Evolutionary conservation across 164 flowering plant species (phyloP).

Genomic region (Aristolochia contorta): DNA sequence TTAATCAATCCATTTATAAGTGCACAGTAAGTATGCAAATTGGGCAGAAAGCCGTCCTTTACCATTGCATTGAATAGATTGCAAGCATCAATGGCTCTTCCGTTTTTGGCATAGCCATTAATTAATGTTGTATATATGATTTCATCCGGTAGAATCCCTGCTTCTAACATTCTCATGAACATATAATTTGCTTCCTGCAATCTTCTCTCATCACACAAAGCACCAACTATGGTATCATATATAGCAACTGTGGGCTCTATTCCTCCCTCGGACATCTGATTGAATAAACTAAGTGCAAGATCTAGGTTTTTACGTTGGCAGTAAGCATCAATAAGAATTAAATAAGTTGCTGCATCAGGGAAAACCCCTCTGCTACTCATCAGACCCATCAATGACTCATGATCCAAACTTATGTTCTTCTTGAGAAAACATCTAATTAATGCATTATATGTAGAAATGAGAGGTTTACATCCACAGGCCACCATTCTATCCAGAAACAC

Average conservation of each 20-base stretch:
- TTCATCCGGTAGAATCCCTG: slow-evolving; percentile 46
- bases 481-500: slow-evolving; percentile 32
- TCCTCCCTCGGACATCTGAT: slow-evolving; percentile 35
- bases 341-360: slow-evolving; percentile 41
- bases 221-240: slow-evolving; percentile 42
- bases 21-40: slow-evolving; percentile 37
- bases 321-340: slow-evolving; percentile 34
- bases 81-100: slow-evolving; percentile 32
- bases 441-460: slow-evolving; percentile 44
- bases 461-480: slow-evolving; percentile 30
- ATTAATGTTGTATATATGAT: slow-evolving; percentile 41
- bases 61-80: slow-evolving; percentile 42
- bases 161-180: slow-evolving; percentile 43
- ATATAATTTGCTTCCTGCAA: slow-evolving; percentile 39
- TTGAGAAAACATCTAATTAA: slow-evolving; percentile 42
- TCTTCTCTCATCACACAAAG: slow-evolving; percentile 32
- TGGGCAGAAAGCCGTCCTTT: slow-evolving; percentile 29
- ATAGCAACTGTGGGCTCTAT: slow-evolving; percentile 53
- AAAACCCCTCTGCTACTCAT: slow-evolving; percentile 31
- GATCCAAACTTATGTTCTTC: slow-evolving; percentile 30
- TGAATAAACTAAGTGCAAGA: slow-evolving; percentile 28
- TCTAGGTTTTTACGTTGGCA: slow-evolving; percentile 37
- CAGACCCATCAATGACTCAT: slow-evolving; percentile 18
- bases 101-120: slow-evolving; percentile 47
- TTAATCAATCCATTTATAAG: slow-evolving; percentile 50